Conservation (phyloP, 352 stramenopile genomes). For the Globisporangium abappressorium region DNA sequence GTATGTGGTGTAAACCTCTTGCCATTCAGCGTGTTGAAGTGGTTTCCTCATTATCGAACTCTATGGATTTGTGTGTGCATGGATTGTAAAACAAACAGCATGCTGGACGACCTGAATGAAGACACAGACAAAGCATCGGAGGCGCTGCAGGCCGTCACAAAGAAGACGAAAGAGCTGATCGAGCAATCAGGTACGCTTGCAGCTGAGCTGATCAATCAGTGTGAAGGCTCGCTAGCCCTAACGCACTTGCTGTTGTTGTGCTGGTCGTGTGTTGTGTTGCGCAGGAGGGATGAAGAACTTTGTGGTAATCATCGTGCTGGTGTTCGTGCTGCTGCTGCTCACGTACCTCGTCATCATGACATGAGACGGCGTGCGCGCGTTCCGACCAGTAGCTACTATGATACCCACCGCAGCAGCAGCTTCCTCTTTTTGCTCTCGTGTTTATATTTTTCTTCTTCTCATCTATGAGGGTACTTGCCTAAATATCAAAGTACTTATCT, state of each 20-base stretch:
- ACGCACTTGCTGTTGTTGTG: neutral
- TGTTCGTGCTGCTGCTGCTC: conserved; percentile 78
- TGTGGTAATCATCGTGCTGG: conserved; percentile 83
- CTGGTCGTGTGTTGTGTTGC: neutral
- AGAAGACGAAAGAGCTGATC: conserved; percentile 86
- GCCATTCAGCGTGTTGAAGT: neutral
- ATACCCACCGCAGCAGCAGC: neutral
- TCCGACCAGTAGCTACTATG: neutral
- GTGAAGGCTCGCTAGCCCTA: neutral
- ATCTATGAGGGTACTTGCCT: neutral
- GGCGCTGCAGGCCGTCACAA: conserved; percentile 66
- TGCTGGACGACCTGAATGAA: conserved; percentile 81
- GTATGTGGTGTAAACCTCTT: conserved; percentile 27
- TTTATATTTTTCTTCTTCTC: neutral
- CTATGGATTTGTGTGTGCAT: neutral
- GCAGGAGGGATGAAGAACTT: conserved; percentile 84
- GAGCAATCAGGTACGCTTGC: conserved; percentile 55
- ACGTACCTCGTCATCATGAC: conserved; percentile 89
- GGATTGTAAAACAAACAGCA: conserved; percentile 36
- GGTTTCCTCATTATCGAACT: neutral
- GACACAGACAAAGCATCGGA: conserved; percentile 83
- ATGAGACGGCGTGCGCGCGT: conserved; percentile 31
- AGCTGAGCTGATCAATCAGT: neutral
- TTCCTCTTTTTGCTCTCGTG: conserved; percentile 9
- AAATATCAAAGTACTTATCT: conserved; percentile 11